Evolutionary conservation across 352 stramenopile species (phyloP).

Genomic region (Globisporangium nodosum): DNA sequence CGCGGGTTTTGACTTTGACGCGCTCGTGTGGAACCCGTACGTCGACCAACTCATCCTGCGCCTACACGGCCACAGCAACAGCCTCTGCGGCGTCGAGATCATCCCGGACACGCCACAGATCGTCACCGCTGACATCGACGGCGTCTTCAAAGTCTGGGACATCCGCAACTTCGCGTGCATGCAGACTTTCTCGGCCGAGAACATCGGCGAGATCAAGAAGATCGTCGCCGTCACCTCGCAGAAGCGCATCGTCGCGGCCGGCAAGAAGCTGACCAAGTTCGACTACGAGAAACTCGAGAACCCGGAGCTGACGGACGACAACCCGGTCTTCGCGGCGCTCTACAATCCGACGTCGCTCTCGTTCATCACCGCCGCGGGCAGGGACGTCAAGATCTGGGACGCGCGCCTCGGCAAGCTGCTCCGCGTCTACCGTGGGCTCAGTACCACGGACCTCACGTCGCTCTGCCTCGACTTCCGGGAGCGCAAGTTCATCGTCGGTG

Average conservation of each 20-base stretch:
- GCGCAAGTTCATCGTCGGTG: constrained; percentile 83
- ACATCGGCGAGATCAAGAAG: constrained; percentile 60
- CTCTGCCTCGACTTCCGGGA: constrained; percentile 77
- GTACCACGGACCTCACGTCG: constrained; percentile 64
- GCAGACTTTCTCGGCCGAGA: constrained; percentile 83
- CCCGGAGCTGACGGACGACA: constrained; percentile 80
- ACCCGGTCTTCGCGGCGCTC: constrained; percentile 69
- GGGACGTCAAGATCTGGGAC: constrained; percentile 88
- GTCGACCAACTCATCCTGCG: constrained; percentile 84
- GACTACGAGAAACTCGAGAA: constrained; percentile 87
- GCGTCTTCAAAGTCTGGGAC: constrained; percentile 88
- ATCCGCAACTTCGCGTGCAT: constrained; percentile 88
- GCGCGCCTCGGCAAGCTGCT: constrained; percentile 73
- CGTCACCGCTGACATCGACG: constrained; percentile 79
- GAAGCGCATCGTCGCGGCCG: constrained; percentile 73
- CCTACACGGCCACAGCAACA: constrained; percentile 83
- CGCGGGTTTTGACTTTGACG: constrained; percentile 86
- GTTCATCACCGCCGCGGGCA: constrained; percentile 72
- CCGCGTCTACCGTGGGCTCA: constrained; percentile 72
- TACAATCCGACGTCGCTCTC: constrained; percentile 87
- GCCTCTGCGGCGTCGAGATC: constrained; percentile 82
- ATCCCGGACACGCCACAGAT: constrained; percentile 83
- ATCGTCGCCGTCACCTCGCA: constrained; percentile 65
- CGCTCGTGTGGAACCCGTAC: constrained; percentile 88
- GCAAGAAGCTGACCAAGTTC: constrained; percentile 79